Conservation (phyloP, 306 rosid genomes). For the Cucurbita ficifolia region DNA sequence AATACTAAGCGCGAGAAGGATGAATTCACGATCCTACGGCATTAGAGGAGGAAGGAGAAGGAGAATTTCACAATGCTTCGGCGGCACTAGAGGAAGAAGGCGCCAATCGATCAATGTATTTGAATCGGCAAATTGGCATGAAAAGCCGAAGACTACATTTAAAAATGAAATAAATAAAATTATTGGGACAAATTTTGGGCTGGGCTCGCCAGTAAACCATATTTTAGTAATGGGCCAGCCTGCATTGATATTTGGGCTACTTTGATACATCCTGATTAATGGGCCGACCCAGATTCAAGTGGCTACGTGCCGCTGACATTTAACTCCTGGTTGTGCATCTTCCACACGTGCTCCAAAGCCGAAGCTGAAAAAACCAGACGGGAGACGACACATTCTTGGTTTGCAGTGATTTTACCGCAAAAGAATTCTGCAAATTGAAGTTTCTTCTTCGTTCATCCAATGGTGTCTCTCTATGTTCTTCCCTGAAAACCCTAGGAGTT, state of each 20-base stretch:
- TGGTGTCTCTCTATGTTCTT: not conserved
- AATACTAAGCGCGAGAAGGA: too few relatives aligned
- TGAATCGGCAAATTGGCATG: too few relatives aligned
- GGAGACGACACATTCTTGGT: not conserved
- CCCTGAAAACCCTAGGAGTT: not conserved
- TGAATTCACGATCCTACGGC: too few relatives aligned
- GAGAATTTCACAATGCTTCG: too few relatives aligned
- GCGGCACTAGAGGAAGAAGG: too few relatives aligned
- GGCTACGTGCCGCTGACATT: not conserved
- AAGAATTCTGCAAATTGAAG: not conserved
- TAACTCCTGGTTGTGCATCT: not conserved
- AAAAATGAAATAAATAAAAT: too few relatives aligned
- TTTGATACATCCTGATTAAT: not conserved
- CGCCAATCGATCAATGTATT: too few relatives aligned
- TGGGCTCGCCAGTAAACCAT: not conserved
- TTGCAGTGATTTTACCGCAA: not conserved
- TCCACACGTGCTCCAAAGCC: not conserved
- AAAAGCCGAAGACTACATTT: too few relatives aligned
- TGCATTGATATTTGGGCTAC: not conserved
- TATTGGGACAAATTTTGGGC: not conserved
- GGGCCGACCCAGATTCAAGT: not conserved
- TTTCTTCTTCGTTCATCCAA: not conserved
- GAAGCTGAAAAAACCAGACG: not conserved
- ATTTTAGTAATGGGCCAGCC: not conserved
- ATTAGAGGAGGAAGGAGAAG: too few relatives aligned